These are phyloP conservation scores for Dactylorhiza incarnata DNA, from an alignment of 106 monocot species.

Conservation along the genomic window DNA sequence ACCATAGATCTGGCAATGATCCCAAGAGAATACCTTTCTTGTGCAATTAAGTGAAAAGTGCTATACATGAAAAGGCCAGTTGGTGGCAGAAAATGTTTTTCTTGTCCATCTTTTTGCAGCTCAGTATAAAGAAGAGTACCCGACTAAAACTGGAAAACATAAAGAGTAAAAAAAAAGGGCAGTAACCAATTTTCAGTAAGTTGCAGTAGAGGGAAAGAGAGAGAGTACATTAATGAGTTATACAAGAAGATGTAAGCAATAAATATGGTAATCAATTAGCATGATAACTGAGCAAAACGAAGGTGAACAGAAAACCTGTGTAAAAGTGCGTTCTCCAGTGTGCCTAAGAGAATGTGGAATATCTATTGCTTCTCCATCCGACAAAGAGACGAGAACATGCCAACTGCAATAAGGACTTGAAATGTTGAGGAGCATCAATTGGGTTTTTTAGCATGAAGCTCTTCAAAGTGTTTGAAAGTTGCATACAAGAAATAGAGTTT, in stretches of 20 bases:
- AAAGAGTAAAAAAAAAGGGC: background rate
- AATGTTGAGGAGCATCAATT: background rate
- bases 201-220: background rate
- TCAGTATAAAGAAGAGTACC: background rate
- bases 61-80: no score
- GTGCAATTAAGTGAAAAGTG: no score
- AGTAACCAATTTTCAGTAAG: background rate
- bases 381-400: constrained; percentile 44
- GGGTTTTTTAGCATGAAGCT: background rate
- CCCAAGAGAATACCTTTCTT: no score
- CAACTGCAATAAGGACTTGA: constrained; percentile 44
- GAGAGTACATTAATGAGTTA: background rate
- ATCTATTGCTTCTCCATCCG: constrained; percentile 44
- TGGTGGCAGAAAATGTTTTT: background rate
- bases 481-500: background rate
- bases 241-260: background rate
- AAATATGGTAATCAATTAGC: background rate
- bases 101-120: background rate
- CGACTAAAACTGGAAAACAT: background rate
- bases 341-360: constrained; percentile 47
- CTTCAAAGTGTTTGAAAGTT: background rate
- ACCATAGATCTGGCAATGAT: no score
- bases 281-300: background rate
- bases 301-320: constrained; percentile 23
- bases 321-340: constrained; percentile 16